Percentiles rank a stretch among this genome's conserved stretches.
Conservation (phyloP, 1,284 basidiomycete species). For the Sporisorium exsertum region DNA sequence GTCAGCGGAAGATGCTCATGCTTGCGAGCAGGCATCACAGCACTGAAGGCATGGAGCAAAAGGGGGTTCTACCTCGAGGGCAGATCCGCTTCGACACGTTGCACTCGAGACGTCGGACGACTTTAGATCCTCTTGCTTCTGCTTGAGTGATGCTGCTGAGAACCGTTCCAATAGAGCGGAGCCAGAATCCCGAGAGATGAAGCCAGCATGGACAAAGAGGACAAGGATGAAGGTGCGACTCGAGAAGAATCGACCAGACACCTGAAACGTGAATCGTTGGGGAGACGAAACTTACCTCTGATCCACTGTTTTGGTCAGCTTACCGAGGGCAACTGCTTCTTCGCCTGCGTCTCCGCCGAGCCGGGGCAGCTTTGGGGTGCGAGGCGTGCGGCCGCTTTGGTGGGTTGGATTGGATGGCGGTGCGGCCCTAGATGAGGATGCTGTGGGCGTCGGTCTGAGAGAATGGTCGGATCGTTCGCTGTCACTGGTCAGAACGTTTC, state of each 20-base stretch:
- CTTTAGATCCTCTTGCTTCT: neutral
- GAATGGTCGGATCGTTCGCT: constrained; percentile 15
- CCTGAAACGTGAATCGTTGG: neutral
- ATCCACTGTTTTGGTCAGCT: constrained; percentile 8
- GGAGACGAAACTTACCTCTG: constrained; percentile 14
- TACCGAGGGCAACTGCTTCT: constrained; percentile 8
- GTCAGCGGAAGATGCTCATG: neutral
- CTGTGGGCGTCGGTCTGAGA: constrained; percentile 12
- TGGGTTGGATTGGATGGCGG: constrained; percentile 10
- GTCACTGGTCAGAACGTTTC: constrained; percentile 1
- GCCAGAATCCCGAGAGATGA: neutral
- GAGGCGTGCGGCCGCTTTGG: neutral
- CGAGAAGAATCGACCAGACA: neutral
- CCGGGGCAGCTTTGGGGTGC: neutral
- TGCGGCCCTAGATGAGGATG: constrained; percentile 22
- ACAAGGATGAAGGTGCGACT: neutral
- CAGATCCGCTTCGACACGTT: neutral
- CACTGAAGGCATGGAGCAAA: neutral
- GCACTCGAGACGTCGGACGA: neutral
- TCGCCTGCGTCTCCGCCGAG: neutral
- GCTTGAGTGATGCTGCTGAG: neutral
- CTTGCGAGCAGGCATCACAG: neutral
- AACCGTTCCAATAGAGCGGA: constrained; percentile 7
- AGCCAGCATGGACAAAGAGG: constrained; percentile 1
- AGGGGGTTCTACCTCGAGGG: neutral